These are phyloP conservation scores for Jatropha multifida DNA, from an alignment of 441 rosid genomes.

Conservation along the genomic window DNA sequence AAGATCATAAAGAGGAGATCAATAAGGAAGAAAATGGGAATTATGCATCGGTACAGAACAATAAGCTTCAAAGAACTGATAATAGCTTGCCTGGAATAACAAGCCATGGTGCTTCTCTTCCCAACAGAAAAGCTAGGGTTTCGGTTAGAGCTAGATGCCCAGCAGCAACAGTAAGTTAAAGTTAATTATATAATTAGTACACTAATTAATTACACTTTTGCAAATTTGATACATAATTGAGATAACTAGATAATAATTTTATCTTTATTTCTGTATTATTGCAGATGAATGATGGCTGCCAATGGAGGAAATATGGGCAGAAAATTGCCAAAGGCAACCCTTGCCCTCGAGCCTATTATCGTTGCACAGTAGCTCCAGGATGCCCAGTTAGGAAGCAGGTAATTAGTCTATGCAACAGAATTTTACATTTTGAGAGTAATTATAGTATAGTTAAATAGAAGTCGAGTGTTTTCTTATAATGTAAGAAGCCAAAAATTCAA, in stretches of 20 bases:
- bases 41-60: neutral
- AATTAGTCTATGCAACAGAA: neutral
- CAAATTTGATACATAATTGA: neutral
- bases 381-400: conserved; percentile 93
- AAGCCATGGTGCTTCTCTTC: conserved; percentile 38
- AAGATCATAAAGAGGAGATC: conserved; percentile 19
- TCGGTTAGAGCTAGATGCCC: conserved; percentile 86
- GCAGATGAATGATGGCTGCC: conserved; percentile 96
- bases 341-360: conserved; percentile 94
- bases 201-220: neutral
- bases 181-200: neutral
- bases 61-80: conserved; percentile 42
- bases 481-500: too few species aligned
- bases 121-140: conserved; percentile 82
- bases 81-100: conserved; percentile 31
- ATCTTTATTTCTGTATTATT: neutral
- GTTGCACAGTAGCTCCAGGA: conserved; percentile 82
- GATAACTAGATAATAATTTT: neutral
- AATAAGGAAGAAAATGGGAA: conserved; percentile 24
- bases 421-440: neutral
- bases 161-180: conserved; percentile 64
- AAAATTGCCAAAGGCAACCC: conserved; percentile 95
- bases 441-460: neutral
- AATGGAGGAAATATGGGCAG: conserved; percentile 98
- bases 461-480: too few species aligned